A percentile compares a stretch with the other conserved stretches of the same genome.
phyloP scores from a whole-genome alignment of 345 rosid species.

The Rhodomyrtus tomentosa region DNA sequence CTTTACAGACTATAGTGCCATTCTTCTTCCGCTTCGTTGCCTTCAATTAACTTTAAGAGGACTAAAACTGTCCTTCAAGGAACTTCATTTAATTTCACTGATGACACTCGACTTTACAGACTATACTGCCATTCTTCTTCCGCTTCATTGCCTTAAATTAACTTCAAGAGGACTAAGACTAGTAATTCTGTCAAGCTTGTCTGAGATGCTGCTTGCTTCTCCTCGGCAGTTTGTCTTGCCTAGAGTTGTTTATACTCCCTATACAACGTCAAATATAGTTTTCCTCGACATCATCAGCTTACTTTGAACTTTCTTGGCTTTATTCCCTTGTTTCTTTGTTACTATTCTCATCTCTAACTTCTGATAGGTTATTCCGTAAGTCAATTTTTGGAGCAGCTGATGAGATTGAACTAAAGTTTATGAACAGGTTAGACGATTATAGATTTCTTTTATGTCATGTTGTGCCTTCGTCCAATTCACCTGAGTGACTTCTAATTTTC shows the following conservation, averaged over 20 bases:
- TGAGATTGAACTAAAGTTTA: slow-evolving; percentile 85
- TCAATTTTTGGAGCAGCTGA: slow-evolving; percentile 92
- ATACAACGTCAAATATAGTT: not conserved
- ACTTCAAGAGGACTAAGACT: not conserved
- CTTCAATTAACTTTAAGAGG: not conserved
- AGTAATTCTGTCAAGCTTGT: not conserved
- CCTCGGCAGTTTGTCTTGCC: not conserved
- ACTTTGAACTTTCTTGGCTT: not conserved
- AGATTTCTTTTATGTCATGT: not conserved
- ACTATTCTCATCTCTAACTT: not conserved
- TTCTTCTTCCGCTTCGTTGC: not conserved
- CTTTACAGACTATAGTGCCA: not conserved
- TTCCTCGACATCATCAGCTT: not conserved
- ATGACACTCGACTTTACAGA: not conserved
- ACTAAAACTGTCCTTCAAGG: not conserved
- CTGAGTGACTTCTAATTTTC: slow-evolving; percentile 1
- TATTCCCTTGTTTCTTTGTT: not conserved
- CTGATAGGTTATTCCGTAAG: slow-evolving; percentile 77
- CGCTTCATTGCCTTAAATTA: not conserved
- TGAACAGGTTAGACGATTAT: slow-evolving; percentile 55
- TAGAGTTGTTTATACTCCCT: not conserved
- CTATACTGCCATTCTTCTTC: not conserved
- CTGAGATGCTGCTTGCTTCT: not conserved
- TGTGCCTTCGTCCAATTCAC: not conserved
- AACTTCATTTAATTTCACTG: not conserved